These are phyloP conservation scores for Chrysoporthe cubensis DNA, from an alignment of 2,329 filamentous ascomycete species.

Conservation along the genomic window DNA sequence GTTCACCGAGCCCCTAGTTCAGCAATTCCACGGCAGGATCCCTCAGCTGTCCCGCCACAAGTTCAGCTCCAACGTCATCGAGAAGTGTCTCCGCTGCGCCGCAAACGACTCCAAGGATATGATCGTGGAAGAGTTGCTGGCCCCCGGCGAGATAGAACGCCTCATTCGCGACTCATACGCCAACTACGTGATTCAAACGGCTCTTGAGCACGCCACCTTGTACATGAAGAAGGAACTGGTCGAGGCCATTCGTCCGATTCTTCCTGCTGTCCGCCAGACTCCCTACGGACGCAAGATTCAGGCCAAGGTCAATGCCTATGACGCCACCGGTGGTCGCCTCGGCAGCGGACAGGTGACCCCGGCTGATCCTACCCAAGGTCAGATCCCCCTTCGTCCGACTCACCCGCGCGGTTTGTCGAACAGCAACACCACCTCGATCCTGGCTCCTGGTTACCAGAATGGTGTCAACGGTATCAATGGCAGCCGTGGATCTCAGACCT, in stretches of 20 bases:
- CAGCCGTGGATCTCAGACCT: slow-evolving; percentile 30
- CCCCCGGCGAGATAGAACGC: slow-evolving; percentile 77
- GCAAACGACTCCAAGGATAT: slow-evolving; percentile 73
- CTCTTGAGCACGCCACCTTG: slow-evolving; percentile 80
- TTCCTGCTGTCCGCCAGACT: slow-evolving; percentile 84
- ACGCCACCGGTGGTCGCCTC: slow-evolving; percentile 42
- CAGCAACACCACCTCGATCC: slow-evolving; percentile 39
- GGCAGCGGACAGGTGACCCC: slow-evolving; percentile 57
- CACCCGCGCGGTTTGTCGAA: slow-evolving; percentile 49
- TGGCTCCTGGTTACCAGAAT: slow-evolving; percentile 38
- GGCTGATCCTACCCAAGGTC: slow-evolving; percentile 56
- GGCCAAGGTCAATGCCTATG: slow-evolving; percentile 76
- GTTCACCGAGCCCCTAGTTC: slow-evolving; percentile 88
- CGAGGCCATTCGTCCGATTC: slow-evolving; percentile 81
- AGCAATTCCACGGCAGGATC: slow-evolving; percentile 75
- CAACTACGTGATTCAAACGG: slow-evolving; percentile 98
- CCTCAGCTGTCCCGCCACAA: slow-evolving; percentile 86
- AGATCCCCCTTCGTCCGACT: slow-evolving; percentile 53
- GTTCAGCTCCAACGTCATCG: slow-evolving; percentile 98
- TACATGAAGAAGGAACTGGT: slow-evolving; percentile 76
- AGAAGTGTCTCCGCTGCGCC: slow-evolving; percentile 91
- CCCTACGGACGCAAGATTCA: slow-evolving; percentile 94
- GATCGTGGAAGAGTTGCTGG: slow-evolving; percentile 82
- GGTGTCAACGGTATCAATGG: slow-evolving; percentile 38
- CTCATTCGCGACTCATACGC: slow-evolving; percentile 91